Percentiles rank a stretch among this genome's conserved stretches.
These are phyloP conservation scores for Grammothele lineata DNA, from an alignment of 768 basidiomycete species.

Conservation along the genomic window DNA sequence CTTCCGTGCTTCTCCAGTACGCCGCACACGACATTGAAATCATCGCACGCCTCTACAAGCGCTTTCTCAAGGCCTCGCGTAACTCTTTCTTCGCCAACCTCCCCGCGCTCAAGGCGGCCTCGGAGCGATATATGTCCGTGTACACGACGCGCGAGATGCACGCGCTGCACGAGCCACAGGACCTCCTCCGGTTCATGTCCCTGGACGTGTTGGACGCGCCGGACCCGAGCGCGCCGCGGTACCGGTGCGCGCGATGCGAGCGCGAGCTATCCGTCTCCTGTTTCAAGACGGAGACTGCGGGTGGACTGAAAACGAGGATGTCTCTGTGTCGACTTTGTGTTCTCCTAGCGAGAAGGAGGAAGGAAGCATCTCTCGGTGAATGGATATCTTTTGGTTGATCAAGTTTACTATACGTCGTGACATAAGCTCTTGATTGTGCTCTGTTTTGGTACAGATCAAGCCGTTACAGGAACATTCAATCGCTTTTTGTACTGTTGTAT, in stretches of 20 bases:
- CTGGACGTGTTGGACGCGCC: neutral
- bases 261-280: constrained; percentile 1
- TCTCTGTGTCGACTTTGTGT: neutral
- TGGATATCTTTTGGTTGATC: too few species aligned
- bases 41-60: constrained; percentile 29
- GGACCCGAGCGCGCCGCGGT: neutral
- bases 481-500: too few species aligned
- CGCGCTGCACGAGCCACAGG: neutral
- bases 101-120: neutral
- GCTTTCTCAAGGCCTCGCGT: constrained; percentile 15
- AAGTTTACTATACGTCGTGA: too few species aligned
- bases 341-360: neutral
- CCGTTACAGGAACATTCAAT: too few species aligned
- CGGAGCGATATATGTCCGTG: constrained; percentile 1
- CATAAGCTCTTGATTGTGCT: too few species aligned
- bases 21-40: constrained; percentile 36
- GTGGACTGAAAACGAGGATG: neutral
- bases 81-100: neutral
- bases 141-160: constrained; percentile 1
- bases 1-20: constrained; percentile 28
- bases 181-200: neutral
- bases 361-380: too few species aligned
- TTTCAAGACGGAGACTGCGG: neutral
- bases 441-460: too few species aligned
- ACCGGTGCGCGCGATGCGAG: neutral